Base-by-base conservation (phyloP, 2,329 filamentous ascomycete genomes). In the Mollisia scopiformis region DNA sequence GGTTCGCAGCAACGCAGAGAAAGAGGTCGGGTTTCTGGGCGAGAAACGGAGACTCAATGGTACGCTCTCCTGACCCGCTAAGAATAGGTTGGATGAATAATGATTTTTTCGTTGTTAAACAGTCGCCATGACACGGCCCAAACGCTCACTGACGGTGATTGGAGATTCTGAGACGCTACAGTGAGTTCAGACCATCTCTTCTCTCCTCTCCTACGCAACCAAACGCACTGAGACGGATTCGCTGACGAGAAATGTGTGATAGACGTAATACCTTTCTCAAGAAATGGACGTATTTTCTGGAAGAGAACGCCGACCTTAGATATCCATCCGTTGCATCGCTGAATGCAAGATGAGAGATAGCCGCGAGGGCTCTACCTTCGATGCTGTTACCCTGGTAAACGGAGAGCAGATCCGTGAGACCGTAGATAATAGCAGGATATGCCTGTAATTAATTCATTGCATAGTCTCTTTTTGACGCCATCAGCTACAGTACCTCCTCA, bases 51-150 rank as follows among this genome's bases (percentile, higher is more conserved):
- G 95, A 64, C 79, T 99, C 66, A 99, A 99, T 74, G 94, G 92
- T 96, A 81, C 21, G 23, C 39, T 50, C 33, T 30, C n/a, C 31
- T 52, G 39, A 53, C 54, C 16, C 35, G 50, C 59, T 16, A 51
- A 55, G 19, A 54, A 52, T 47, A 46, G 50, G n/a, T n/a, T n/a
- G n/a, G n/a, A n/a, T n/a, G n/a, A n/a, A n/a, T n/a, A n/a, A n/a
- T n/a, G n/a, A n/a, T n/a, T n/a, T n/a, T n/a, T n/a, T n/a, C n/a
- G n/a, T n/a, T n/a, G n/a, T n/a, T 55, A 64, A 63, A 57, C 69
- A 96, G 93, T 98, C 69, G 94, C 95, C 56, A 98, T 99, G 93
- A 99, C 95, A 64, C 87, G 95, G 67, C 92, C 95, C 6, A 94
- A 91, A 78, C 86, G 95, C 68, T 94, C 95, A 73, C 81, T 99